Conservation (phyloP, 345 rosid species). For the Crucihimalaya himalaica region DNA sequence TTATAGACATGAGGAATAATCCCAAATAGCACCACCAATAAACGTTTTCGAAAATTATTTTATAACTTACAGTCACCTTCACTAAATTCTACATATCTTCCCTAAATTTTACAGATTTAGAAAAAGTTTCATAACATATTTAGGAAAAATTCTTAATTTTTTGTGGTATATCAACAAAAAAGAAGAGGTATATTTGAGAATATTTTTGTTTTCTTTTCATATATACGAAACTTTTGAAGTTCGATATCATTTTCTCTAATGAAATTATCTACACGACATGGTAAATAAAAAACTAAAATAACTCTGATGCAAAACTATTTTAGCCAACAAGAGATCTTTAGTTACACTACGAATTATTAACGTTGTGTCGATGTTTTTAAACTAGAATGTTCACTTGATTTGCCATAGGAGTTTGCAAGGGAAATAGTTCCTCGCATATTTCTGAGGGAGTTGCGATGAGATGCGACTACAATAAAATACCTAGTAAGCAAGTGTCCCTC, state of each 20-base stretch:
- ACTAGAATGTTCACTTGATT: too few species aligned
- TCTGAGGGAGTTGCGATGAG: too few species aligned
- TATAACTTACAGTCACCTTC: too few species aligned
- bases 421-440: too few species aligned
- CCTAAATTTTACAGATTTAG: neutral
- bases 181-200: neutral
- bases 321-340: neutral
- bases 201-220: neutral
- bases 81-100: too few species aligned
- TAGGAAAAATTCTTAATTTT: neutral
- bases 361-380: neutral
- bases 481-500: too few species aligned
- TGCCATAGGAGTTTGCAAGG: too few species aligned
- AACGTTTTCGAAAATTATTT: too few species aligned
- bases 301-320: neutral
- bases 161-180: too few species aligned
- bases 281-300: neutral
- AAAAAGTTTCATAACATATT: neutral
- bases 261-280: neutral
- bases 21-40: neutral
- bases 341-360: neutral
- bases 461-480: too few species aligned
- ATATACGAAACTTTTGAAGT: neutral
- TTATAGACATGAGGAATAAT: too few species aligned
- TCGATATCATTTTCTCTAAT: neutral